Percentiles rank a stretch among this genome's conserved stretches.
Conservation (phyloP, 2,329 filamentous ascomycete genomes). For the Epichloe typhina region DNA sequence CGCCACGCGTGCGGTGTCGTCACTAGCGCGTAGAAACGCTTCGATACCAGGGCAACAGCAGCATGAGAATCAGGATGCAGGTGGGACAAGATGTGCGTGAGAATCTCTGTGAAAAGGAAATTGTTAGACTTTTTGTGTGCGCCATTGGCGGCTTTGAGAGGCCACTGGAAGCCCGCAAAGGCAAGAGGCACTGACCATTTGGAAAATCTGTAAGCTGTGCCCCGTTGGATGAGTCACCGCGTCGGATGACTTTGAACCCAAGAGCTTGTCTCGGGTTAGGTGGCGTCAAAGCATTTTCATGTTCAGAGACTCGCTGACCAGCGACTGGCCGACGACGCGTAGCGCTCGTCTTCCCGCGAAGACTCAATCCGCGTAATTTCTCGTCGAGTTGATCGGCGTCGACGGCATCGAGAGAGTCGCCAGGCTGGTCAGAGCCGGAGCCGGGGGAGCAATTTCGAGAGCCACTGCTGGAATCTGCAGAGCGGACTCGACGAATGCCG, state of each 20-base stretch:
- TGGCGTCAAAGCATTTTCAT: slow-evolving; percentile 45
- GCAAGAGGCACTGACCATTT: slow-evolving; percentile 50
- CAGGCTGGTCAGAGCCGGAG: slow-evolving; percentile 17
- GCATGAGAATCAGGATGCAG: slow-evolving; percentile 74
- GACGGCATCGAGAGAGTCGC: slow-evolving; percentile 10
- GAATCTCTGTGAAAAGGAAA: slow-evolving; percentile 50
- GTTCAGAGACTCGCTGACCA: slow-evolving; percentile 44
- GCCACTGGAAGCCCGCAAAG: background rate
- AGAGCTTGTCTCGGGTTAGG: slow-evolving; percentile 32
- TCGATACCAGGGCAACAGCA: slow-evolving; percentile 73
- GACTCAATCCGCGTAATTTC: slow-evolving; percentile 39
- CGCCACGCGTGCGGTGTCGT: slow-evolving; percentile 90
- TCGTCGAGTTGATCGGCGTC: slow-evolving; percentile 31
- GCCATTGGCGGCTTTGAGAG: too few species aligned
- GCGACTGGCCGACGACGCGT: slow-evolving; percentile 20
- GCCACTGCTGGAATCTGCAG: slow-evolving; percentile 12
- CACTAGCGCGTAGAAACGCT: slow-evolving; percentile 73
- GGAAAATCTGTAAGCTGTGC: slow-evolving; percentile 49
- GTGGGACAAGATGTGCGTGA: slow-evolving; percentile 85
- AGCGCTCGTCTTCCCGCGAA: slow-evolving; percentile 16
- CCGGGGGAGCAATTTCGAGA: slow-evolving; percentile 24
- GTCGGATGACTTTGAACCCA: slow-evolving; percentile 44
- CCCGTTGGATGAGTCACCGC: slow-evolving; percentile 26
- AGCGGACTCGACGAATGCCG: slow-evolving; percentile 21
- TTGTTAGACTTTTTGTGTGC: background rate